Percentiles rank a stretch among this genome's conserved stretches.
These are phyloP conservation scores for Colletotrichum sp. DNA, from an alignment of 2,329 filamentous ascomycete genomes.

Conservation along the genomic window DNA sequence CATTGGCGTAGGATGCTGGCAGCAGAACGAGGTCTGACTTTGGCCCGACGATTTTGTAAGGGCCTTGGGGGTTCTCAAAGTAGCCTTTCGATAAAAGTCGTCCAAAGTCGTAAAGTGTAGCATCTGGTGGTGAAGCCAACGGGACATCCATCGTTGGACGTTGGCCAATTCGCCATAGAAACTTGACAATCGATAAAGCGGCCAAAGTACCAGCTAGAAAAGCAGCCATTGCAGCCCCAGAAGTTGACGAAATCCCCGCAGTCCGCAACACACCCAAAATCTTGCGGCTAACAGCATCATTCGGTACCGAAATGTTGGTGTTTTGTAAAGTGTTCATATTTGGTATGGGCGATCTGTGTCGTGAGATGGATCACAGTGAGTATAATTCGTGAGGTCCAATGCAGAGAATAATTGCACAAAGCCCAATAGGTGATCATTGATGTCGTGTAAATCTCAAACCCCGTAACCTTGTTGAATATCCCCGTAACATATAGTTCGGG, in stretches of 20 bases:
- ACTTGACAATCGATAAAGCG: not conserved
- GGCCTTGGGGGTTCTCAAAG: not conserved
- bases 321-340: not conserved
- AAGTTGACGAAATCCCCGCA: not conserved
- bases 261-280: not conserved
- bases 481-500: not conserved
- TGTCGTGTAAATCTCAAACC: not conserved
- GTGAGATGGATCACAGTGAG: not conserved
- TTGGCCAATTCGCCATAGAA: slow-evolving; percentile 19
- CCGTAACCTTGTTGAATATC: not conserved
- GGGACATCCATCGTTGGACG: slow-evolving; percentile 12
- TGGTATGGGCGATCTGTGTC: not conserved
- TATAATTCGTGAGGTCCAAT: no score
- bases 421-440: no score
- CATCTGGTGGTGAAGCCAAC: not conserved
- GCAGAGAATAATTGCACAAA: no score
- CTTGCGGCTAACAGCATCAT: not conserved
- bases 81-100: not conserved
- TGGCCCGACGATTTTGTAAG: not conserved
- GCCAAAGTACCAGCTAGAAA: not conserved
- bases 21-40: not conserved
- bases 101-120: not conserved
- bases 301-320: not conserved
- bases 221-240: not conserved
- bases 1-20: not conserved